Percentiles rank a stretch among this genome's conserved stretches.
Evolutionary conservation across 345 rosid genomes (phyloP).

Genomic region (Eucalyptus tenuipes): DNA sequence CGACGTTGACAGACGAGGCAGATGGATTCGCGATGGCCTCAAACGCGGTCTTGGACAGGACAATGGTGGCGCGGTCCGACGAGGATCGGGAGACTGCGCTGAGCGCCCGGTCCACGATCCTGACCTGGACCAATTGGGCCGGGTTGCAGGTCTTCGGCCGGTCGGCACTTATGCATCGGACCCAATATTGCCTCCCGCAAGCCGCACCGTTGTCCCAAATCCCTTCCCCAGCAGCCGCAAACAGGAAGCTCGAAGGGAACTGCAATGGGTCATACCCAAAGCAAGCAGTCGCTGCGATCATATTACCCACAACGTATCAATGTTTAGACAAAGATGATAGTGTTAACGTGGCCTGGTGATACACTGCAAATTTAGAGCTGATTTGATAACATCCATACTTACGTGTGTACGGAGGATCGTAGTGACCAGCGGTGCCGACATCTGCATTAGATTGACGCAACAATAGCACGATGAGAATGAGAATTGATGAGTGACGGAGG

Average conservation of each 20-base stretch:
- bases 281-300: conserved; percentile 39
- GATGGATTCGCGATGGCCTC: conserved; percentile 15
- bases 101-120: conserved; percentile 27
- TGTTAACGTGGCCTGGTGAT: background rate
- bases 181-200: conserved; percentile 43
- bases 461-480: background rate
- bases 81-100: conserved; percentile 27
- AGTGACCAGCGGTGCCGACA: conserved; percentile 25
- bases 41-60: conserved; percentile 37
- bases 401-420: conserved; percentile 35
- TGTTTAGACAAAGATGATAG: background rate
- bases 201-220: conserved; percentile 61
- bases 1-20: conserved; percentile 20
- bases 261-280: conserved; percentile 16
- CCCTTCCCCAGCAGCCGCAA: conserved; percentile 49
- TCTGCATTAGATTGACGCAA: conserved; percentile 5
- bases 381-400: background rate
- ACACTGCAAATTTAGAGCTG: background rate
- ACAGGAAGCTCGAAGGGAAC: conserved; percentile 34
- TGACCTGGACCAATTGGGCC: conserved; percentile 13
- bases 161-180: conserved; percentile 40
- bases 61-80: conserved; percentile 8
- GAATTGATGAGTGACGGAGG: background rate
- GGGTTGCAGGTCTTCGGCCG: conserved; percentile 11
- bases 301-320: background rate